These are phyloP conservation scores for Primulina eburnea DNA, from an alignment of 257 asterid species.

Conservation along the genomic window DNA sequence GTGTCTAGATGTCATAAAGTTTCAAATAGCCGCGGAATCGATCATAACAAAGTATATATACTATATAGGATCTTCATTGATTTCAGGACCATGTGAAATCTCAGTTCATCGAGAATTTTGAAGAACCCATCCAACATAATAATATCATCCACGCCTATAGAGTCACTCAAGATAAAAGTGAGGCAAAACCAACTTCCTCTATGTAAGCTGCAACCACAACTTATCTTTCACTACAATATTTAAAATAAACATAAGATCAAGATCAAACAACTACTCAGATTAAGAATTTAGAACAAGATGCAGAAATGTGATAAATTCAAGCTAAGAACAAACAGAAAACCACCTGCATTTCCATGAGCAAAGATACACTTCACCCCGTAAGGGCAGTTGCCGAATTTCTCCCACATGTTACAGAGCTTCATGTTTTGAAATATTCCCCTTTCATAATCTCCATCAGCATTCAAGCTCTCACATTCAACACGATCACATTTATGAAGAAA, in stretches of 20 bases:
- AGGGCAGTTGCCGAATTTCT: conserved; percentile 32
- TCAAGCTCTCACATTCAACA: conserved; percentile 15
- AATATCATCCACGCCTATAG: too few species aligned
- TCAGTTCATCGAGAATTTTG: background rate
- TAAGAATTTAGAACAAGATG: background rate
- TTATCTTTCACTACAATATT: background rate
- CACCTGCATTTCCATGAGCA: conserved; percentile 62
- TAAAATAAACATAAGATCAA: background rate
- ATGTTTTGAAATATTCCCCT: conserved; percentile 27
- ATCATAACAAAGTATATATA: background rate
- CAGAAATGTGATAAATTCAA: background rate
- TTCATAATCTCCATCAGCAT: background rate
- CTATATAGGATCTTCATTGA: background rate
- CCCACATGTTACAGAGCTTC: conserved; percentile 41
- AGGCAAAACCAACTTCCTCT: background rate
- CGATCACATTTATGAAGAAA: conserved; percentile 28
- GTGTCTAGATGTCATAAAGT: background rate
- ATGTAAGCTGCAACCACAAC: background rate
- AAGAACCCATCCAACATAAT: background rate
- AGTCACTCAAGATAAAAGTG: too few species aligned
- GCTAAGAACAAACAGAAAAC: background rate
- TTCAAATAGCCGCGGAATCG: background rate
- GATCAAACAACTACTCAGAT: background rate
- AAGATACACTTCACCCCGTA: conserved; percentile 40
- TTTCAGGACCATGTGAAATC: background rate